Base-by-base conservation (phyloP, 2,329 filamentous ascomycete genomes). In the Alternaria consortialis region DNA sequence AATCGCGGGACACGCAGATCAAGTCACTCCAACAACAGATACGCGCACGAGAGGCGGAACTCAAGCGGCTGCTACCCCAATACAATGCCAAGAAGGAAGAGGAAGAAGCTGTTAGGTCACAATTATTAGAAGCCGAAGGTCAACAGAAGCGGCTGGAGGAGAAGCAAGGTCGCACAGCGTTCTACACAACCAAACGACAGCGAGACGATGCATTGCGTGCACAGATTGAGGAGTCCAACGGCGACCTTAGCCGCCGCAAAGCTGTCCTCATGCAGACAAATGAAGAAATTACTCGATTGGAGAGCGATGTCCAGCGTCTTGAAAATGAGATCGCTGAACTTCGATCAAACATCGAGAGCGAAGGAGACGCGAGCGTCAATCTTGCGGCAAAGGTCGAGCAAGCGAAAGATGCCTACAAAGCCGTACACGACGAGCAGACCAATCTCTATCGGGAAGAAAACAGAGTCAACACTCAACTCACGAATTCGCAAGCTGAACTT, bases 371-470 rank as follows among this genome's bases (percentile, higher is more conserved):
- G 63, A 88, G 93, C 61, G 87, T 90, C 53, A 85, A 86, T 25
- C 85, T 97, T 37, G 88, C 89, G 20, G 88, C 94, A 56, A 86
- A 93, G 64, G 87, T 94, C 1, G 88, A 92, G 64, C 85, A 86
- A 62, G 92, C 93, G 8, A 92, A 92, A 73, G 92, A 97, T 69
- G 86, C 87, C 32, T 84, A 92, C 53, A 92, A 97, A 71, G 88
- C 87, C 47, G 83, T 98, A 12, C 88, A 91, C 64, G 95, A 99
- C 65, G 90, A 97, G 77, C 88, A 93, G 71, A 97, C 96, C 80
- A 86, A 91, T 62, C 85, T 99, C 25, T 93, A 92, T 77, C 90
- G 95, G 70, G 93, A 97, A 77, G 92, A 97, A 63, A 93, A 94
- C 69, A 94, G 92, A 74, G 85, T 98, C 8, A 89, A 90, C 69